Evolutionary conservation across 768 basidiomycete genomes (phyloP).

Genomic region (Suillus subaureus): DNA sequence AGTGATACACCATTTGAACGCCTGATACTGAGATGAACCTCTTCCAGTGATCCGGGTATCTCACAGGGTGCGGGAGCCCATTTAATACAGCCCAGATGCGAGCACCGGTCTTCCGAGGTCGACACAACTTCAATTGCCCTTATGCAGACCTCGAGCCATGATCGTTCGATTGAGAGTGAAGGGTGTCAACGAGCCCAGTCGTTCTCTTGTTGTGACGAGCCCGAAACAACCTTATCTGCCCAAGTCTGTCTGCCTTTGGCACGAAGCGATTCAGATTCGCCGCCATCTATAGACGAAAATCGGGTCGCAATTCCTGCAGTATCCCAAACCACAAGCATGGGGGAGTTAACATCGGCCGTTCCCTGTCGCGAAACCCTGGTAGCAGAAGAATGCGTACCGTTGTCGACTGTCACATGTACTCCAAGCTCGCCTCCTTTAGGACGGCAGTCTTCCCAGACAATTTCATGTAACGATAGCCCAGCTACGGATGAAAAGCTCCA

Average conservation of each 20-base stretch:
- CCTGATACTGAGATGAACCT: not conserved
- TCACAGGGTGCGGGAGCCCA: not conserved
- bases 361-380: not conserved
- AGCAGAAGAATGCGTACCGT: not conserved
- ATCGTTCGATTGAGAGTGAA: not conserved
- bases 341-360: not conserved
- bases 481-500: not conserved
- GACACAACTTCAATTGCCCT: not conserved
- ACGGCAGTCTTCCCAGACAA: not conserved
- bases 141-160: not conserved
- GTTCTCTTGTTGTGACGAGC: not conserved
- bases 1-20: not conserved
- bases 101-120: not conserved
- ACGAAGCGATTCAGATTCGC: not conserved
- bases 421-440: not conserved
- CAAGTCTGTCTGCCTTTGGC: not conserved
- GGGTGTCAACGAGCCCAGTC: not conserved
- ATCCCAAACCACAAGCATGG: not conserved
- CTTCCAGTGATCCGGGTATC: not conserved
- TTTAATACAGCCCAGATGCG: not conserved
- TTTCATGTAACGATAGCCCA: not conserved
- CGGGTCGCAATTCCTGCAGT: not conserved
- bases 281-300: not conserved
- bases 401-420: not conserved
- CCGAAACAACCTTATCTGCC: not conserved